Base-by-base conservation (phyloP, 495 filamentous ascomycete genomes). In the Aspergillus conjunctus region DNA sequence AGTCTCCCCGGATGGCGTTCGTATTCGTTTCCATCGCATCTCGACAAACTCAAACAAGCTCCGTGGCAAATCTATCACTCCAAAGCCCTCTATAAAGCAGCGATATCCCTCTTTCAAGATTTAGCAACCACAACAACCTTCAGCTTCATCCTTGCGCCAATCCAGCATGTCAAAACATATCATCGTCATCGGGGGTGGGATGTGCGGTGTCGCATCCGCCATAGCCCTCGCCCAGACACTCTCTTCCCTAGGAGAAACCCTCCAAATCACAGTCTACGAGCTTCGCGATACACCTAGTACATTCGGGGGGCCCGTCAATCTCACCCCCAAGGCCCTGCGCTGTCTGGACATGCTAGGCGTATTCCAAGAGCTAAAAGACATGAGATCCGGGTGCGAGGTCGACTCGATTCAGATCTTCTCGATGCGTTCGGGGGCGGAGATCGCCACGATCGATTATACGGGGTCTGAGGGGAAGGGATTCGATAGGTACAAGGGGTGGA, bases 221-320 rank as follows among this genome's bases (percentile, higher is more conserved):
- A 67, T 69, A 14, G 61, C 69, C 14, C 59, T 71, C 37, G 58
- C 64, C 33, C 63, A 73, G 9, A 67, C 72, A 8, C 58, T 69
- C 43, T 48, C 55, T 12, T 44, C 67, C 5, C 30, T 41, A 8
- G 49, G 7, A 17, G 21, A 57, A 21, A 46, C 60, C 11, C 48
- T 67, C 11, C 56, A 65, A 21, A 76, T 82, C 46, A 71, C 71
- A 22, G 69, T 83, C 49, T 81, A 73, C 66, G 82, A 85, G 61
- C 70, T 79, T 21, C 73, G 79, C 8, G 60, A 73, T 3, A 57
- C 67, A 30, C 74, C 72, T 9, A 71, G 73, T 21, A 76, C 75
- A 1, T 74, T 81, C 11, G 82, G 81, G 32, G 82, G 81, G 37
- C 75, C 79, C 18, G 73, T 85, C 37, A 85, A 81, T 69, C 70